These are phyloP conservation scores for Triticum aestivum DNA, from an alignment of 176 grass and related monocot genomes.

Conservation along the genomic window IWGSC_CS_RefSeq_v2.1 NC_057814.1:131776681-131777180, in stretches of 20 bases:
- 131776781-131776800: neutral
- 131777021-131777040: constrained; percentile 86
- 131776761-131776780: constrained; percentile 7
- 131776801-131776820: neutral
- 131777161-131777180: constrained; percentile 7
- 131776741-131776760: neutral
- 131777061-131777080: constrained; percentile 93
- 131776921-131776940: neutral
- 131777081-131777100: constrained; percentile 97
- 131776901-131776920: neutral
- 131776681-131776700: neutral
- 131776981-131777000: constrained; percentile 32
- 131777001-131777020: constrained; percentile 76
- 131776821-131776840: neutral
- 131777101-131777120: constrained; percentile 95
- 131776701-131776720: neutral
- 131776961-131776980: neutral
- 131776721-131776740: neutral
- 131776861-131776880: neutral
- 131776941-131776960: neutral
- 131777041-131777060: constrained; percentile 96
- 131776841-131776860: neutral
- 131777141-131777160: neutral
- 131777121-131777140: constrained; percentile 10
- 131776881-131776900: neutral